phyloP scores from a whole-genome alignment of 768 basidiomycete species.

The Lactifluus pinguis region DNA sequence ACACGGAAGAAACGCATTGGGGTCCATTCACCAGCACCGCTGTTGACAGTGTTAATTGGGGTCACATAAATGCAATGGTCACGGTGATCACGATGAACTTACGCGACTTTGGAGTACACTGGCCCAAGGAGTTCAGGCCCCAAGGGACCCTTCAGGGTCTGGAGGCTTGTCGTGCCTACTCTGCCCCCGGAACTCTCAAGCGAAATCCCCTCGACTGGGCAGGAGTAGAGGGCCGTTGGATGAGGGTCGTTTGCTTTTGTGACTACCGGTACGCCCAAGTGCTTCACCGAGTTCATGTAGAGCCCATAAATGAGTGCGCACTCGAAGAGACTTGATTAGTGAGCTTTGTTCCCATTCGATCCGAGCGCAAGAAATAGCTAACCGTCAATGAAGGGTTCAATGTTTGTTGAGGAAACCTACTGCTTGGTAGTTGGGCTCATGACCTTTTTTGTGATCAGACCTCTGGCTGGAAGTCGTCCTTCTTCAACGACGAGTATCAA shows the following conservation, averaged over 20 bases:
- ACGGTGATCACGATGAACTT: constrained; percentile 47
- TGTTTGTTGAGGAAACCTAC: constrained; percentile 19
- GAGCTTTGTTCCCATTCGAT: constrained; percentile 14
- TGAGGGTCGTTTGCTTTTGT: constrained; percentile 67
- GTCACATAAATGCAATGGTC: constrained; percentile 50
- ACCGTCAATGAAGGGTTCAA: constrained; percentile 23
- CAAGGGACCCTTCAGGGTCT: constrained; percentile 27
- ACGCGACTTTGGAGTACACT: constrained; percentile 28
- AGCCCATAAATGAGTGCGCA: not conserved
- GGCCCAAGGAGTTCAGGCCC: constrained; percentile 14
- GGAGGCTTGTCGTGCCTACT: constrained; percentile 44
- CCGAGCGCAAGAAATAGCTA: not conserved
- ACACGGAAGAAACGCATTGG: constrained; percentile 41
- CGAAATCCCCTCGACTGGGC: constrained; percentile 51
- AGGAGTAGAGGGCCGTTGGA: constrained; percentile 68
- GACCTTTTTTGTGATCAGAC: constrained; percentile 4
- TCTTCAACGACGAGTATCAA: constrained; percentile 47
- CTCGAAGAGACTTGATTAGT: constrained; percentile 37
- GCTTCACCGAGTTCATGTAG: not conserved
- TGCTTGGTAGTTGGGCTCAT: not conserved
- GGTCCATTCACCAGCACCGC: constrained; percentile 47
- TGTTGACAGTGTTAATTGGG: constrained; percentile 46
- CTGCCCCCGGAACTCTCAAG: constrained; percentile 36
- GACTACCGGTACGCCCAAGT: constrained; percentile 50
- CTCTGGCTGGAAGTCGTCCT: constrained; percentile 29